Base-by-base conservation (phyloP, 2,329 filamentous ascomycete species). In the Aspergillus ibericus region DNA sequence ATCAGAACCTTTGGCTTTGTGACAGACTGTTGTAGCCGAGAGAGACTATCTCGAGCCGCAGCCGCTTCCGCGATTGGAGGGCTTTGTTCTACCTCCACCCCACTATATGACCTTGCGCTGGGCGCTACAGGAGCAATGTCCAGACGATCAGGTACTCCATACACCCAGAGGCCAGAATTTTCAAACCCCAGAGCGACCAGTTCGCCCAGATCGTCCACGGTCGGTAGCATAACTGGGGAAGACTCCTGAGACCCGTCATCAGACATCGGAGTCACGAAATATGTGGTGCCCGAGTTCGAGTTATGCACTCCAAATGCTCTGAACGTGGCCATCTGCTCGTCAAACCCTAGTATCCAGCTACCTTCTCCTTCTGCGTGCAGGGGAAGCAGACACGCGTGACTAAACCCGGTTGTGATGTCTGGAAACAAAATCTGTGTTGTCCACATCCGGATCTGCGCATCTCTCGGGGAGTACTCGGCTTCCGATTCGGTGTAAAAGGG, bases 381-480 rank as follows among this genome's bases (percentile, higher is more conserved):
- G 18, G 79, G 76, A 15, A 93, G 78, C 47, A 93, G 74, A 1
- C 89, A 86, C 18, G 89, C 89, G 74, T 93, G 89, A 65, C 88
- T 92, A 69, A 89, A 92, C 64, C 91, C 88, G 51, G 86, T 84
- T 64, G 88, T 91, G n/a, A 86, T 88, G 65, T 92, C 91, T 3
- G 91, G 90, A 57, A 93, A 93, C 3, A 95, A 78, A 47, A 95
- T 93, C 34, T 92, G 92, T 0, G 90, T 92, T 6, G 91, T 93
- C 91, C 91, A 95, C 69, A 93, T 83, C 22, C 88, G 85, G 70
- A 88, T 89, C 61, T 92, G 82, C 61, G 87, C 83, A 58, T 90
- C 85, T 56, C 75, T 72, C 18, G 73, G 71, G 8, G 77, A 76
- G 38, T 80, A 67, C 59, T 88, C 86, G 12, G 80, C 70, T 55